Conservation (phyloP, 768 basidiomycete species). For the Lactifluus piperatus region DNA sequence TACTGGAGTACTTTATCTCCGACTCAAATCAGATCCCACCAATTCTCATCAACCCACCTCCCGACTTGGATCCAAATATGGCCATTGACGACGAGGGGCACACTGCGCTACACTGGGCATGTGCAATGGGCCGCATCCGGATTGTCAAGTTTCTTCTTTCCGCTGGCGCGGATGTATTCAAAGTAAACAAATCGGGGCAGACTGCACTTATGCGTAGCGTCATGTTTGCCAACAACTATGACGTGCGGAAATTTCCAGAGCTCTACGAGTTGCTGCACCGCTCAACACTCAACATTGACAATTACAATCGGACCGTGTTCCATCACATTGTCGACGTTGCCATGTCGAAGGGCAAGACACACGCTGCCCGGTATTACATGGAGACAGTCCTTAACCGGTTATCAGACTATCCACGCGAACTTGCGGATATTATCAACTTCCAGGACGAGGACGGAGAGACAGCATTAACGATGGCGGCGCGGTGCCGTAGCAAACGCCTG, state of each 20-base stretch:
- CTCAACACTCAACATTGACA: conserved; percentile 98
- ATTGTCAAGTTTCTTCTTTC: conserved; percentile 91
- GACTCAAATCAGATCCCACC: conserved; percentile 89
- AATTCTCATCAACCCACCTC: conserved; percentile 77
- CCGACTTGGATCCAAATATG: conserved; percentile 92
- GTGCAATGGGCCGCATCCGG: conserved; percentile 95
- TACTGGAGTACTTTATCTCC: conserved; percentile 97
- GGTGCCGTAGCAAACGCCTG: conserved; percentile 90
- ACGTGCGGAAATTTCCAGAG: conserved; percentile 97
- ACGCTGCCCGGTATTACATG: conserved; percentile 98
- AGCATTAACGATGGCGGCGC: conserved; percentile 90
- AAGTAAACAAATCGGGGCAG: conserved; percentile 93
- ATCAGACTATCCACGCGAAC: conserved; percentile 87
- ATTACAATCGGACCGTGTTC: conserved; percentile 93
- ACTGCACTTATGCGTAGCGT: conserved; percentile 97
- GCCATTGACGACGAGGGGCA: conserved; percentile 98
- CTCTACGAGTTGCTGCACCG: conserved; percentile 93
- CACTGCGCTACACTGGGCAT: conserved; percentile 96
- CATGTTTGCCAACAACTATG: conserved; percentile 99
- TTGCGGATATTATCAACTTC: conserved; percentile 98
- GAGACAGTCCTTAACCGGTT: conserved; percentile 86
- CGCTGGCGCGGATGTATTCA: conserved; percentile 93
- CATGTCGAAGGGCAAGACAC: conserved; percentile 94
- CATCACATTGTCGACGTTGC: conserved; percentile 98
- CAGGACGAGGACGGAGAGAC: conserved; percentile 99